These are phyloP conservation scores for Cetradonia linearis DNA, from an alignment of 495 filamentous ascomycete species.

Conservation along the genomic window DNA sequence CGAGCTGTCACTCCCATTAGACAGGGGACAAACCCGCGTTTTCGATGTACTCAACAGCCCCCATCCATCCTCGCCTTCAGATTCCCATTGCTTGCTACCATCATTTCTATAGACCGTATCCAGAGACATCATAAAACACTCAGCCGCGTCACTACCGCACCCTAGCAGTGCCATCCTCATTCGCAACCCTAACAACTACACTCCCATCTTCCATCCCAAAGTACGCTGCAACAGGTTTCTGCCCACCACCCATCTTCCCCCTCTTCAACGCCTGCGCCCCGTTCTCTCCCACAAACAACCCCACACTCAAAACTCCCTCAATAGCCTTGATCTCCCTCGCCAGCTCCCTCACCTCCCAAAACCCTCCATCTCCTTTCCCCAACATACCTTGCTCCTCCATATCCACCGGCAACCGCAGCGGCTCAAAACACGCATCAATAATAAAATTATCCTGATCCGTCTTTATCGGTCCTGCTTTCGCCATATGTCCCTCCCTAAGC, in stretches of 20 bases:
- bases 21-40: too few relatives aligned
- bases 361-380: constrained; percentile 44
- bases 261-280: constrained; percentile 52
- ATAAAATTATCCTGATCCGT: constrained; percentile 94
- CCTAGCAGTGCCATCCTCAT: constrained; percentile 13
- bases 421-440: constrained; percentile 77
- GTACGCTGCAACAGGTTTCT: constrained; percentile 87
- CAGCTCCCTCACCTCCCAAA: constrained; percentile 71
- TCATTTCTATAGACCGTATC: too few relatives aligned
- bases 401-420: constrained; percentile 55
- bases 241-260: constrained; percentile 55
- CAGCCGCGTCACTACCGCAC: constrained; percentile 8
- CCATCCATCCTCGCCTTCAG: too few relatives aligned
- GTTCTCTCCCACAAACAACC: constrained; percentile 73
- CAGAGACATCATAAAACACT: too few relatives aligned
- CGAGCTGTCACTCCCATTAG: too few relatives aligned
- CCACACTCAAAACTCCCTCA: constrained; percentile 82
- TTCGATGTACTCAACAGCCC: too few relatives aligned
- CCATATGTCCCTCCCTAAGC: constrained; percentile 54
- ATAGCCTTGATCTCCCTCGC: constrained; percentile 66
- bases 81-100: too few relatives aligned
- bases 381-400: constrained; percentile 32
- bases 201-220: constrained; percentile 82
- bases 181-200: constrained; percentile 43
- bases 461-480: constrained; percentile 71